Conservation (phyloP, 306 rosid genomes). For the Comarum palustre region DNA sequence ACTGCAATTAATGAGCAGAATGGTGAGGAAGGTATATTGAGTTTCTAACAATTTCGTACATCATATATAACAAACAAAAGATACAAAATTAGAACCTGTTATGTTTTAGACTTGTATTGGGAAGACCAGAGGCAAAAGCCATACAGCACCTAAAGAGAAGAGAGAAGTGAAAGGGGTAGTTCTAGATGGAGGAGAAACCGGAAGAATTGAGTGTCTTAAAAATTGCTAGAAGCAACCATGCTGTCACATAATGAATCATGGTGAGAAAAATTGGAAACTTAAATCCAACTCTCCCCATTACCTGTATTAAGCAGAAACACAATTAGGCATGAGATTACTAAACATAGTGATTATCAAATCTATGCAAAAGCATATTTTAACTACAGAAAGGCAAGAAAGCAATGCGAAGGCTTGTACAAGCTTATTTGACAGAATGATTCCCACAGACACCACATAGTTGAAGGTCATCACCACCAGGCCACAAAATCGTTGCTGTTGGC, state of each 20-base stretch:
- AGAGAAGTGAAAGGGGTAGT: slow-evolving; percentile 84
- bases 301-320: slow-evolving; percentile 40
- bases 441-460: slow-evolving; percentile 71
- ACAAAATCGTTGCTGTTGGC: slow-evolving; percentile 83
- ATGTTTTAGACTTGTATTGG: slow-evolving; percentile 84
- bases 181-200: slow-evolving; percentile 79
- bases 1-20: slow-evolving; percentile 41
- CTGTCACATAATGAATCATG: slow-evolving; percentile 65
- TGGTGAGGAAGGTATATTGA: slow-evolving; percentile 26
- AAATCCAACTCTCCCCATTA: slow-evolving; percentile 94
- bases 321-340: not conserved
- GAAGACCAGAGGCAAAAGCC: slow-evolving; percentile 98
- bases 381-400: not conserved
- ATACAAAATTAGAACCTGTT: slow-evolving; percentile 57
- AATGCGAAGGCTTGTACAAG: slow-evolving; percentile 33
- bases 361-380: not conserved
- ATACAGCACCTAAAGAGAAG: slow-evolving; percentile 87
- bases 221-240: slow-evolving; percentile 85
- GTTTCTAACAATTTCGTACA: not conserved
- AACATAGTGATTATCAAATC: not conserved
- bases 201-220: slow-evolving; percentile 76
- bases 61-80: slow-evolving; percentile 1
- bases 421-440: slow-evolving; percentile 79
- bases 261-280: slow-evolving; percentile 85
- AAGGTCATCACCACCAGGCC: slow-evolving; percentile 70